phyloP scores from a whole-genome alignment of 129 eudicot species.

The Rutidosis leptorrhynchoides region DNA sequence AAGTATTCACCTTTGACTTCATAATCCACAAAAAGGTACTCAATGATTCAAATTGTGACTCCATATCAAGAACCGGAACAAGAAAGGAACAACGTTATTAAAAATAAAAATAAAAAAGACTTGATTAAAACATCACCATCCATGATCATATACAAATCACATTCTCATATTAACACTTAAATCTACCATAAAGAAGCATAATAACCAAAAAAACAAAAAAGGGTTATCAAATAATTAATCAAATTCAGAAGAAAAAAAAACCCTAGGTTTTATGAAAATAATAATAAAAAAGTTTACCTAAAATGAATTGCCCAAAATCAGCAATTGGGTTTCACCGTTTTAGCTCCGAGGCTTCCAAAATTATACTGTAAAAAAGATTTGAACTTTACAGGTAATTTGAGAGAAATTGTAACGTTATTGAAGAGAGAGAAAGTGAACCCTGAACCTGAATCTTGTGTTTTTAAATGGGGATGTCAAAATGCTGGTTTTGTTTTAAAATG shows the following conservation, averaged over 20 bases:
- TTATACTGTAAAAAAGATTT: slow-evolving; percentile 22
- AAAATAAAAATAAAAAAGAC: background rate
- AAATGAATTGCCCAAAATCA: slow-evolving; percentile 31
- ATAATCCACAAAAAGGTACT: background rate
- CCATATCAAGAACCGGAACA: slow-evolving; percentile 3
- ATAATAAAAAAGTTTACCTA: slow-evolving; percentile 36
- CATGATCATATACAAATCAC: background rate
- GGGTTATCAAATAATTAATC: slow-evolving; percentile 1
- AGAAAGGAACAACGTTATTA: background rate
- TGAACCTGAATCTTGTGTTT: slow-evolving; percentile 17
- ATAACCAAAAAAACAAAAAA: slow-evolving; percentile 14
- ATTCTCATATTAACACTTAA: background rate
- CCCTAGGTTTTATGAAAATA: background rate
- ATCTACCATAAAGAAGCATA: slow-evolving; percentile 10
- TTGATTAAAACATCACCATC: slow-evolving; percentile 2
- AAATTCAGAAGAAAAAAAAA: slow-evolving; percentile 17
- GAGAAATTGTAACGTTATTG: slow-evolving; percentile 31
- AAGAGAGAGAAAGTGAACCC: slow-evolving; percentile 26
- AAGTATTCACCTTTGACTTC: slow-evolving; percentile 13
- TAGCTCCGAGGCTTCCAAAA: slow-evolving; percentile 28
- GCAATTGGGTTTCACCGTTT: slow-evolving; percentile 28
- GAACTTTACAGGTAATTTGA: slow-evolving; percentile 22
- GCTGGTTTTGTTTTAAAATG: slow-evolving; percentile 29
- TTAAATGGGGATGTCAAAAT: slow-evolving; percentile 25
- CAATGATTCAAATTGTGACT: slow-evolving; percentile 18